Base-by-base conservation (phyloP, 805 yeast species). In the Torulaspora maleeae region DNA sequence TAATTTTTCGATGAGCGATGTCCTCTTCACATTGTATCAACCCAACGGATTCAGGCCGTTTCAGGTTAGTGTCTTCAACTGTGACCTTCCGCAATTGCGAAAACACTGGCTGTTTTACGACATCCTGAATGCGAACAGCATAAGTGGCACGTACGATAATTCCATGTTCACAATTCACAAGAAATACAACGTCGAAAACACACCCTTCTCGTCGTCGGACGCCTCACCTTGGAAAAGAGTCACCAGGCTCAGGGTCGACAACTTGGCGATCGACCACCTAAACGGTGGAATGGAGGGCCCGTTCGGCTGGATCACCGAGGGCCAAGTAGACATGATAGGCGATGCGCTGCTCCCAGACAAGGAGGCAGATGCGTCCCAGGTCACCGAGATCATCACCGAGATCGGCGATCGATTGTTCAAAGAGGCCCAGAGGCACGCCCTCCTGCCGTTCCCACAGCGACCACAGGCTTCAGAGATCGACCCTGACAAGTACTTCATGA, bases 21-120 rank as follows among this genome's bases (percentile, higher is more conserved):
- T 86, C 2, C 67, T 91, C 43, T 82, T 93, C 50, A 85, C 91
- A 2, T 68, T 93, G 50, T 73, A 75, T 48, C 96, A 90, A 64
- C 98, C 98, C 0, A 72, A 71, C 40, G 83, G 77, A 3, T 86
- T 88, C 64, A 74, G 95, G 47, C 90, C 93, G 0, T 86, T 93
- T 61, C 80, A 85, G 51, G 85, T 93, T 28, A 86, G 95, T 51
- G 75, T 93, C n/a, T 90, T 84, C 67, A 83, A 80, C 59, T 85
- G 95, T 61, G 95, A 88, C 48, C 63, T 90, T 35, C 83, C 90
- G 1, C 72, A 76, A 43, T 71, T 93, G 46, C 73, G 99, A 44
- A 87, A 89, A 63, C 95, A 93, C 63, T 93, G 99, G 98, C 70
- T 93, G 24, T 84, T 87, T 59, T 84, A 84, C 63, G 99, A 93